Evolutionary conservation across 129 eudicot genomes (phyloP).

Genomic region (Flaveria ramosissima): DNA sequence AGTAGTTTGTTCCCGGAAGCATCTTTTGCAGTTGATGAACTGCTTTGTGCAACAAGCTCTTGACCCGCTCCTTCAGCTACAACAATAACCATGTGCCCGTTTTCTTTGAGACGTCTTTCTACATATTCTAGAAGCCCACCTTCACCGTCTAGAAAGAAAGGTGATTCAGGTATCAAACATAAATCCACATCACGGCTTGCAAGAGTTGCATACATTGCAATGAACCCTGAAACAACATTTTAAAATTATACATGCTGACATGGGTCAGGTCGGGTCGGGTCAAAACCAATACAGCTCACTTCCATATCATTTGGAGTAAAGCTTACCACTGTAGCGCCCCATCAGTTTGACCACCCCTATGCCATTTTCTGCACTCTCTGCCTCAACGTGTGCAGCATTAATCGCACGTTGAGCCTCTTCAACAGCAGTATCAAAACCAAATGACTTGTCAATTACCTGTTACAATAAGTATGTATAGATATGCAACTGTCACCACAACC

Average conservation of each 20-base stretch:
- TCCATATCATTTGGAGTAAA: constrained; percentile 4
- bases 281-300: not conserved
- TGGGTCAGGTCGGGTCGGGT: not conserved
- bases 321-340: constrained; percentile 94
- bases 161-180: constrained; percentile 94
- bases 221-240: constrained; percentile 66
- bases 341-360: constrained; percentile 88
- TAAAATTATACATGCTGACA: not conserved
- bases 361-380: constrained; percentile 87
- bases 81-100: constrained; percentile 96
- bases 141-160: constrained; percentile 80
- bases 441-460: constrained; percentile 90
- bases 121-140: constrained; percentile 81
- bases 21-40: constrained; percentile 48
- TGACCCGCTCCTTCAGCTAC: constrained; percentile 97
- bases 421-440: constrained; percentile 97
- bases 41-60: constrained; percentile 63
- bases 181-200: constrained; percentile 95
- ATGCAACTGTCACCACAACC: not conserved
- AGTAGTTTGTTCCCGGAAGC: constrained; percentile 90
- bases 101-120: constrained; percentile 75
- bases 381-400: constrained; percentile 96
- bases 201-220: constrained; percentile 95
- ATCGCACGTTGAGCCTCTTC: constrained; percentile 99
- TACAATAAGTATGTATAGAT: constrained; percentile 29